Conservation (phyloP, 805 yeast species). For the Tetrapisispora namnaoensis region DNA sequence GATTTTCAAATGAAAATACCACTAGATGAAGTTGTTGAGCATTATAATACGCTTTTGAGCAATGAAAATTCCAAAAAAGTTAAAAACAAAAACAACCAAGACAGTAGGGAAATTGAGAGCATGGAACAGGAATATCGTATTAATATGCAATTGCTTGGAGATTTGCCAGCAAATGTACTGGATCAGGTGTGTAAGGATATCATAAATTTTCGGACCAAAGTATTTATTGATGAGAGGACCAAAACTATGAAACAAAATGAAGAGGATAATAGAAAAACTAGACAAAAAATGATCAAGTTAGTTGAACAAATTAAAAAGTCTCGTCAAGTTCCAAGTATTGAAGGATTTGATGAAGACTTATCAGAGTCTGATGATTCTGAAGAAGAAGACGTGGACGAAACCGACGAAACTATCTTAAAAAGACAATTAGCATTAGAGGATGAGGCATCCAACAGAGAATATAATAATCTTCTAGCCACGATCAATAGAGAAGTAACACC, state of each 20-base stretch:
- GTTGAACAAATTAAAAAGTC: slow-evolving; percentile 22
- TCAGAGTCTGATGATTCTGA: slow-evolving; percentile 12
- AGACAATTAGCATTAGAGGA: slow-evolving; percentile 7
- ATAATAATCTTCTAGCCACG: slow-evolving; percentile 10
- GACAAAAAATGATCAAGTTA: slow-evolving; percentile 18
- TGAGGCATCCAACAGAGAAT: slow-evolving; percentile 11
- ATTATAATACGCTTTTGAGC: background rate
- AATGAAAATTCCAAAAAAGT: background rate
- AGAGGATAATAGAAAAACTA: slow-evolving; percentile 21
- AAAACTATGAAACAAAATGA: slow-evolving; percentile 36
- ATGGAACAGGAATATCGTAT: slow-evolving; percentile 15
- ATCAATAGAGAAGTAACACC: slow-evolving; percentile 15
- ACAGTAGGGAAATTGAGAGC: background rate
- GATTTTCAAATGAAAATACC: background rate
- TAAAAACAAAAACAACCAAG: background rate
- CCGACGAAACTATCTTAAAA: slow-evolving; percentile 3
- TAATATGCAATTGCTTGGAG: slow-evolving; percentile 23
- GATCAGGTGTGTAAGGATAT: slow-evolving; percentile 35
- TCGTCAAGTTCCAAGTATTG: slow-evolving; percentile 4
- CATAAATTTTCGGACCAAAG: slow-evolving; percentile 46
- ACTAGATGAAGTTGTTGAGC: background rate
- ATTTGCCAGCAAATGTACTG: slow-evolving; percentile 20
- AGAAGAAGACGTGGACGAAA: slow-evolving; percentile 2
- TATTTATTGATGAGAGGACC: slow-evolving; percentile 42
- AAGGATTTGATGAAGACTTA: slow-evolving; percentile 7